A percentile compares a stretch with the other conserved stretches of the same genome.
These are phyloP conservation scores for Suhomyces yuchorum DNA, from an alignment of 1,139 yeast genomes.

Conservation along the genomic window DNA sequence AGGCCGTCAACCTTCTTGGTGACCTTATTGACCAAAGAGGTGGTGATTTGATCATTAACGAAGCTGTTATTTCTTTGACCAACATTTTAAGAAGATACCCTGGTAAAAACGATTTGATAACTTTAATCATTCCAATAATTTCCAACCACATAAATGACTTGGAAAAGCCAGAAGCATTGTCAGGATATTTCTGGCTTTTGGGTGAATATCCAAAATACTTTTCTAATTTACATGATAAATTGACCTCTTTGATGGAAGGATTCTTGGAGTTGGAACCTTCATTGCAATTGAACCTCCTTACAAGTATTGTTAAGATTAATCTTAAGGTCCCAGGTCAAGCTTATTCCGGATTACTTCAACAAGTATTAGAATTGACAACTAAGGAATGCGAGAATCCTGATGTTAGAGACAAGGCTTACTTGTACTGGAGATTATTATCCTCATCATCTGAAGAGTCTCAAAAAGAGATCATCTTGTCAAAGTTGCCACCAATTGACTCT, in stretches of 20 bases:
- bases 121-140: slow-evolving; percentile 71
- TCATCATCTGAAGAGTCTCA: slow-evolving; percentile 42
- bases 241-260: slow-evolving; percentile 54
- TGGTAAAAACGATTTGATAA: slow-evolving; percentile 56
- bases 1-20: slow-evolving; percentile 75
- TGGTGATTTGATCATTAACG: slow-evolving; percentile 76
- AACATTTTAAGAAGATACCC: slow-evolving; percentile 83
- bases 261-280: slow-evolving; percentile 74
- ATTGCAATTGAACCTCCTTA: slow-evolving; percentile 75
- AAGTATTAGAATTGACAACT: slow-evolving; percentile 74
- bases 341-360: slow-evolving; percentile 59
- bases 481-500: slow-evolving; percentile 70
- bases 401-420: slow-evolving; percentile 89
- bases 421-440: slow-evolving; percentile 91
- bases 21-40: slow-evolving; percentile 76
- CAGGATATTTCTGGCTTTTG: slow-evolving; percentile 84
- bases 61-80: slow-evolving; percentile 73
- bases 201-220: slow-evolving; percentile 86
- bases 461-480: slow-evolving; percentile 56
- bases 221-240: slow-evolving; percentile 49
- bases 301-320: slow-evolving; percentile 77
- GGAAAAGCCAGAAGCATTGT: slow-evolving; percentile 61
- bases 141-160: slow-evolving; percentile 60
- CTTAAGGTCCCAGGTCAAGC: slow-evolving; percentile 46
- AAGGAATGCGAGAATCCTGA: slow-evolving; percentile 85